phyloP scores from a whole-genome alignment of 1,284 basidiomycete genomes.

The Thecaphora thlaspeos region DNA sequence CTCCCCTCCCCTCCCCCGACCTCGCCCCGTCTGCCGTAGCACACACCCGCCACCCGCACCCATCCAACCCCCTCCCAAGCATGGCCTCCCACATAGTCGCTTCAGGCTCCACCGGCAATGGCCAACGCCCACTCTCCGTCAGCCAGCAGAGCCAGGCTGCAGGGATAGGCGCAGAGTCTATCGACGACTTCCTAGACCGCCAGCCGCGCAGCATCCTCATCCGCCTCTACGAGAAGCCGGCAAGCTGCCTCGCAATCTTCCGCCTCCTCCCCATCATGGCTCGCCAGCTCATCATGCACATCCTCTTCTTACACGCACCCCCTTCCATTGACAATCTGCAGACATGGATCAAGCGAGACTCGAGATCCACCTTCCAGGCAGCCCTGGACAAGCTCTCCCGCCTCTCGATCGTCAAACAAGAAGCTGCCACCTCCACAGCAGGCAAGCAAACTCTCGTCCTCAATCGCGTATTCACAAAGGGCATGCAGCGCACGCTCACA shows the following conservation, averaged over 20 bases:
- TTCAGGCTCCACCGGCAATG: no score
- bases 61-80: no score
- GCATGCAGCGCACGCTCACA: slow-evolving; percentile 55
- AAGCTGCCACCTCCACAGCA: slow-evolving; percentile 5
- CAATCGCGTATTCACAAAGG: slow-evolving; percentile 47
- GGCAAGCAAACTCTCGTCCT: slow-evolving; percentile 41
- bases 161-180: slow-evolving; percentile 44
- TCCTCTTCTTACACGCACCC: slow-evolving; percentile 83
- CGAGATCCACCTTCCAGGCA: slow-evolving; percentile 60
- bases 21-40: no score
- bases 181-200: slow-evolving; percentile 73
- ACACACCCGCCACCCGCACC: no score
- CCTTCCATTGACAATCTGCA: slow-evolving; percentile 72
- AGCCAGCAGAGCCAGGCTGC: slow-evolving; percentile 8
- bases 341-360: slow-evolving; percentile 73
- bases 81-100: no score
- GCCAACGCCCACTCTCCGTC: background rate
- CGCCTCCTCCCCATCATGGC: slow-evolving; percentile 81
- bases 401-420: slow-evolving; percentile 38
- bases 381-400: slow-evolving; percentile 28
- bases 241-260: slow-evolving; percentile 90
- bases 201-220: slow-evolving; percentile 81
- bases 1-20: no score
- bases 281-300: slow-evolving; percentile 84
- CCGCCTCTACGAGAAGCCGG: slow-evolving; percentile 82